Evolutionary conservation across 1,284 basidiomycete genomes (phyloP).

Genomic region (Athelia sp.): DNA sequence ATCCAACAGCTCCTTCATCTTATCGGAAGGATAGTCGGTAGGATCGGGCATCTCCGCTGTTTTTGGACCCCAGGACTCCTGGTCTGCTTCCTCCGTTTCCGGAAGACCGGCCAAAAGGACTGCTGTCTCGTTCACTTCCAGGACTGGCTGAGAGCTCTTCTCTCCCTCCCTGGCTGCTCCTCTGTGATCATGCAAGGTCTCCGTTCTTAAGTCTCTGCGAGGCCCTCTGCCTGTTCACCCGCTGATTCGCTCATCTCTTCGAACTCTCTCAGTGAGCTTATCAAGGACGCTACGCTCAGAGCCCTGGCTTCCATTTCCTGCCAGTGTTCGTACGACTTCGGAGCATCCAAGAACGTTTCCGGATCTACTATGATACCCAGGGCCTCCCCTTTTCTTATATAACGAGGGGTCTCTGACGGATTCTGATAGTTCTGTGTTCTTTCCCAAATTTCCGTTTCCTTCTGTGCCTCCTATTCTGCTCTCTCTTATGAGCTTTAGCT

Average conservation of each 20-base stretch:
- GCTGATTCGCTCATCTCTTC: too few species aligned
- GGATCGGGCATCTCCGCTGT: constrained; percentile 7
- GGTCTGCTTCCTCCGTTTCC: too few species aligned
- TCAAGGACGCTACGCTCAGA: too few species aligned
- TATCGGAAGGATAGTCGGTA: constrained; percentile 3
- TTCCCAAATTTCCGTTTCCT: neutral
- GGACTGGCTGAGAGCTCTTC: too few species aligned
- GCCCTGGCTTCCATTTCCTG: too few species aligned
- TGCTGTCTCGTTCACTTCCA: too few species aligned
- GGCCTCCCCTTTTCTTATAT: neutral
- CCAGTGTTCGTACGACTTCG: neutral
- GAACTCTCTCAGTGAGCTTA: too few species aligned
- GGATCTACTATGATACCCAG: neutral
- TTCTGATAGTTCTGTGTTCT: neutral
- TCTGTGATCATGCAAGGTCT: too few species aligned
- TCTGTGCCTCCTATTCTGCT: neutral
- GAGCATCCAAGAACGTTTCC: neutral
- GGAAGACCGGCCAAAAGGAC: too few species aligned
- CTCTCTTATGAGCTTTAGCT: neutral
- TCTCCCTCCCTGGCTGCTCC: too few species aligned
- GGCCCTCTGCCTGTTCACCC: too few species aligned
- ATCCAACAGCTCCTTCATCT: constrained; percentile 8
- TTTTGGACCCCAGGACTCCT: neutral
- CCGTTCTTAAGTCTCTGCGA: too few species aligned
- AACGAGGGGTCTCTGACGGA: neutral